Base-by-base conservation (phyloP, 1,284 basidiomycete species). In the Rhodotorula glutinis region DNA sequence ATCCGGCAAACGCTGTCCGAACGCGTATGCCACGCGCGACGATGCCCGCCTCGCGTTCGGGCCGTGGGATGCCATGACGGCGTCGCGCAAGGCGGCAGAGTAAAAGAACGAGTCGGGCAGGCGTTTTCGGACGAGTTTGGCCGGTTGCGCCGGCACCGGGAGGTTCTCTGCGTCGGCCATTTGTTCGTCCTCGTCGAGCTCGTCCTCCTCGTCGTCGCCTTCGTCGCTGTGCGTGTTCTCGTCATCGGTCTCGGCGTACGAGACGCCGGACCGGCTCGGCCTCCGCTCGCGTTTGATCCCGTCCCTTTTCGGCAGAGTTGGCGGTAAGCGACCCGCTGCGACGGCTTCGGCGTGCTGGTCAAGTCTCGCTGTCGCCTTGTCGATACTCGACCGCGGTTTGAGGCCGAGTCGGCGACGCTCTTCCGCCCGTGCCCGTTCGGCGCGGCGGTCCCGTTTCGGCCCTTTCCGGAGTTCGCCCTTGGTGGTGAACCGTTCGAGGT, bases 51-150 rank as follows among this genome's bases (percentile, higher is more conserved):
- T 63, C 0, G 41, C 17, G 52, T 47, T 27, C 1, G 27, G 43
- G n/a, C 51, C 43, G 25, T 47, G 51, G 17, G 49, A n/a, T 33
- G 62, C 59, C 47, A 66, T 60, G 66, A 70, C 23, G 13, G 63
- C 47, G 40, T 68, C 71, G 52, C 69, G 63, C 9, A 69, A 53
- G 1, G 66, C 53, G n/a, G 41, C 57, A 29, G 69, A 54, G 13
- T 58, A 43, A 62, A 68, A 73, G 66, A 68, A 70, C 21, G 69
- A 71, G 38, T 66, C 63, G 44, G 14, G n/a, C 9, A 70, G 57
- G 21, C 68, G 62, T 25, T 52, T 46, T 11, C 67, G 61, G 53
- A 43, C 44, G 29, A 25, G 65, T 13, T 47, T n/a, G 29, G 33
- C 11, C 17, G n/a, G 41, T 38, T 38, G 53, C 14, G 13, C 16